Conservation (phyloP, 2,329 filamentous ascomycete genomes). For the Ilyonectria destructans region DNA sequence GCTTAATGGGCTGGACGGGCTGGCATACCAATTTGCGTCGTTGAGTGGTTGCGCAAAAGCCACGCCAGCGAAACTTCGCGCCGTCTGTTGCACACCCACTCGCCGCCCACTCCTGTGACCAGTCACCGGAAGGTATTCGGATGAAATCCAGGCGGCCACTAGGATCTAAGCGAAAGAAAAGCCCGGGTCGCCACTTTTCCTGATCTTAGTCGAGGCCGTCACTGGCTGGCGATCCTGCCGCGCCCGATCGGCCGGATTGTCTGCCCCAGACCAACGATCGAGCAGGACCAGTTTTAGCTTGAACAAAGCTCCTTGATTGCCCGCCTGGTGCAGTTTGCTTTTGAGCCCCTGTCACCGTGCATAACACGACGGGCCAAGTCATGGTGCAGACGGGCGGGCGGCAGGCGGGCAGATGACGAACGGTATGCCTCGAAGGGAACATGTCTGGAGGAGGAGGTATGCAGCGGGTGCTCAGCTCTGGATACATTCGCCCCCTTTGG, state of each 20-base stretch:
- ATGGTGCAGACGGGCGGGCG: background rate
- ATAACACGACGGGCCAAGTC: slow-evolving; percentile 16
- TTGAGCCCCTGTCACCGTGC: slow-evolving; percentile 35
- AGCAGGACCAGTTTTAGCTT: slow-evolving; percentile 16
- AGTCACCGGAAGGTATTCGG: slow-evolving; percentile 7
- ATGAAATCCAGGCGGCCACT: slow-evolving; percentile 34
- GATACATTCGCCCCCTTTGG: background rate
- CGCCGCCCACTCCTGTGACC: slow-evolving; percentile 19
- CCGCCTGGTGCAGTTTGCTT: slow-evolving; percentile 16
- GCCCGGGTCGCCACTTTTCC: slow-evolving; percentile 18
- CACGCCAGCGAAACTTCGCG: slow-evolving; percentile 33
- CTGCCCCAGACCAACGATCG: slow-evolving; percentile 8
- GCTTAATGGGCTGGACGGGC: slow-evolving; percentile 26
- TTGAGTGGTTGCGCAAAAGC: slow-evolving; percentile 31
- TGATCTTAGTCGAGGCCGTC: slow-evolving; percentile 24
- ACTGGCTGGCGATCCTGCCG: slow-evolving; percentile 10
- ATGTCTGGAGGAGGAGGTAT: slow-evolving; percentile 13
- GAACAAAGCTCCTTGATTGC: background rate
- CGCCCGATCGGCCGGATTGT: slow-evolving; percentile 35
- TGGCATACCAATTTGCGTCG: slow-evolving; percentile 27
- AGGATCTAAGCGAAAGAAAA: slow-evolving; percentile 44
- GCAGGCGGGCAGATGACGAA: background rate
- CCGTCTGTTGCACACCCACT: slow-evolving; percentile 25
- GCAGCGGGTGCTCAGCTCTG: background rate
- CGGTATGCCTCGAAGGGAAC: background rate